Evolutionary conservation across 2,329 filamentous ascomycete species (phyloP).

Genomic region (Zymoseptoria crescenta): DNA sequence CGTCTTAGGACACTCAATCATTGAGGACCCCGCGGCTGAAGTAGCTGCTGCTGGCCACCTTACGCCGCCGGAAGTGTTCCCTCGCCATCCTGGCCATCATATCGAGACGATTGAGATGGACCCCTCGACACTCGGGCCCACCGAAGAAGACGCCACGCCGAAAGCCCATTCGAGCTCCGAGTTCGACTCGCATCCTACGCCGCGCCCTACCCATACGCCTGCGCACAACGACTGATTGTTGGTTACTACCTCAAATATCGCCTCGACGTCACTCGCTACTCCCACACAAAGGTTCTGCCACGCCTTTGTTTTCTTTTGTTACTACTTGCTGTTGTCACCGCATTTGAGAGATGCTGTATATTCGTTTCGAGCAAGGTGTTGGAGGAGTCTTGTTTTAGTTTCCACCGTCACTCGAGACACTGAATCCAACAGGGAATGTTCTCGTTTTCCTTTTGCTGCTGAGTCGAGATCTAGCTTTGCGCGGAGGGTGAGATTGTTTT

Average conservation of each 20-base stretch:
- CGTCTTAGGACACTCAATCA: conserved; percentile 23
- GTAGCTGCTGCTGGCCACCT: conserved; percentile 31
- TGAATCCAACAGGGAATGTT: background rate
- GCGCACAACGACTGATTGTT: conserved; percentile 6
- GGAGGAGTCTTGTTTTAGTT: conserved; percentile 17
- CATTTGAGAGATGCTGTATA: background rate
- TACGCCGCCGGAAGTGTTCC: conserved; percentile 47
- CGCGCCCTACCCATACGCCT: conserved; percentile 27
- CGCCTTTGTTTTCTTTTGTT: conserved; percentile 8
- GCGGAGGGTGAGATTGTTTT: background rate
- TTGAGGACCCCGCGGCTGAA: conserved; percentile 33
- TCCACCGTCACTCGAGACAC: background rate
- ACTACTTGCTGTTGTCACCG: background rate
- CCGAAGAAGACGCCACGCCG: conserved; percentile 33
- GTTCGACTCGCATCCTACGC: conserved; percentile 37
- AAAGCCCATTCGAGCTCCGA: conserved; percentile 24
- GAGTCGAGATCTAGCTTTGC: background rate
- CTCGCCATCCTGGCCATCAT: conserved; percentile 35
- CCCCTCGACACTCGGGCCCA: conserved; percentile 1
- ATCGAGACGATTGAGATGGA: conserved; percentile 35
- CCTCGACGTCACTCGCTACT: conserved; percentile 7
- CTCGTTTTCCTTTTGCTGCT: background rate
- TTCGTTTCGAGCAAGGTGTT: conserved; percentile 22
- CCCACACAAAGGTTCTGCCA: conserved; percentile 11
- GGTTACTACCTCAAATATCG: conserved; percentile 1